Evolutionary conservation across 1,284 basidiomycete species (phyloP), one percentile per base, ranked within the genome.

Genomic region (Ceratobasidium sp.): DNA sequence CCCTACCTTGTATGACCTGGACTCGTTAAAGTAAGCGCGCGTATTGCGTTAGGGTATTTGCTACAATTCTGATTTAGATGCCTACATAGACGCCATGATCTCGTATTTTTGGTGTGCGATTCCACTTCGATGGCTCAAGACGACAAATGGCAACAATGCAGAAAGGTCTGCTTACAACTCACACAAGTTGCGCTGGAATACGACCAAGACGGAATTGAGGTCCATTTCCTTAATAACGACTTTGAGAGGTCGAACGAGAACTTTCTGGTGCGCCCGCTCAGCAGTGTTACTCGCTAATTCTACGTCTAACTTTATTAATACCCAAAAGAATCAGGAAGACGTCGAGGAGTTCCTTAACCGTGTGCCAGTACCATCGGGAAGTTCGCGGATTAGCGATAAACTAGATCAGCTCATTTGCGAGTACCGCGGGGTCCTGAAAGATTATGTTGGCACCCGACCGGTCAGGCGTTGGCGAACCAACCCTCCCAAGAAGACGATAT

Each of bases 191-290:
- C 53, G 14, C 44, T 62, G 59, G 36, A 45, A 9, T 45, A 62
- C 36, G 36, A 44, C 15, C 44, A 44, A 11, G 59, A 44, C 22
- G 59, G 41, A 44, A 24, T 62, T 22, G 36, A 45, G 22, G 45
- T 62, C 15, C 59, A 62, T 45, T 62, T 62, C 36, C 27, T 62
- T n/a, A 62, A 62, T 45, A 45, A 19, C 7, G 59, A 62, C 27
- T 9, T 22, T n/a, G 59, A 62, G 59, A 44, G 59, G 41, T 62
- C 59, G 4, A 41, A 62, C 36, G 36, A 62, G 3, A 62, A 44
- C 22, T 62, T 62, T n/a, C 27, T 22, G 36, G 59, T 45, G 33
- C 9, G 59, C n/a, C 19, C 11, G 3, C 27, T 44, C 45, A 29
- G 5, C 27, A 54, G 4, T 19, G 9, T 15, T 5, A 24, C 14